Evolutionary conservation across 768 basidiomycete genomes (phyloP), one percentile per base, ranked within the genome.

Genomic region (Panaeolus papilionaceus): DNA sequence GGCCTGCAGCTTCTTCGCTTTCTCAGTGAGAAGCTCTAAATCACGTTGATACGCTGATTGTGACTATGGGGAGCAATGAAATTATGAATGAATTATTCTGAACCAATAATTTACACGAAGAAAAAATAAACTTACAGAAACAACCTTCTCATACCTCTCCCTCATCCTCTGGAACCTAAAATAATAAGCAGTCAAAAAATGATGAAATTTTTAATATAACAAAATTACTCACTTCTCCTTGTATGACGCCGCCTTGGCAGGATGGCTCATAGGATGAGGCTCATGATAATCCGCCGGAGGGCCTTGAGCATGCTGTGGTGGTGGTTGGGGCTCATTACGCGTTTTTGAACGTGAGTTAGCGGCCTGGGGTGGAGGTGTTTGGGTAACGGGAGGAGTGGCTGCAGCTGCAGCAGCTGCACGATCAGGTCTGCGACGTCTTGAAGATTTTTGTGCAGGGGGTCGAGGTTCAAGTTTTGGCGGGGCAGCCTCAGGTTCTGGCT

Each of bases 111-210:
- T 16, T 16, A 16, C 14, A 44, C 10, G 5, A 44, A 44, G 2
- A 44, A 44, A 33, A 42, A 45, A 33, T 20, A 12, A 61, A 79
- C 83, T 45, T 69, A 85, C 85, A 49, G 75, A 69, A 14, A 75
- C 79, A 16, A 82, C 82, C 63, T 78, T 79, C 47, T 85, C 84
- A 64, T 83, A 86, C 68, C 78, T 81, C 67, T 84, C 83, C 47
- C 83, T 77, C 73, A 85, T 76, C 40, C 73, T 72, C 62, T 83
- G 82, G 72, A 84, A 86, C 72, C 85, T 86, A 67, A 38, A n/a
- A 68, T 0, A 65, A 12, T 23, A 33, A 37, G 12, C 64, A 38
- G 47, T 67, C 18, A 67, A 23, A 10, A 67, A 4, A 63, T 11
- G 16, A 4, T 28, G 9, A 11, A 16, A 3, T 28, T 23, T 37